A percentile compares a stretch with the other conserved stretches of the same genome.
phyloP scores from a whole-genome alignment of 2,329 filamentous ascomycete species.

The Penicillium verrucosum region DNA sequence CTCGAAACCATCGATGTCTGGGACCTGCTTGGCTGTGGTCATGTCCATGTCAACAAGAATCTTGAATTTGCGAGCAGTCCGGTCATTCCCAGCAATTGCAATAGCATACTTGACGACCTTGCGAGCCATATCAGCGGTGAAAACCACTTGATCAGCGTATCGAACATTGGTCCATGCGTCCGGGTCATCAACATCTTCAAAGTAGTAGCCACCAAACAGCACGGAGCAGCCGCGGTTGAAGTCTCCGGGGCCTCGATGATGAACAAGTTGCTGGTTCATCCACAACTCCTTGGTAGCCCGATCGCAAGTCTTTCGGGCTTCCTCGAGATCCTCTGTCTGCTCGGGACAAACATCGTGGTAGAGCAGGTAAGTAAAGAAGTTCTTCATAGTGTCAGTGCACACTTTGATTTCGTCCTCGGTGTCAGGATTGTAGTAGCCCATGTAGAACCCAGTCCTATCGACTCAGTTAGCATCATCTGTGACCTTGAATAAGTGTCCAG shows the following conservation, averaged over 20 bases:
- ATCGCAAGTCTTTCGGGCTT: conserved; percentile 65
- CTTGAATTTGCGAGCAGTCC: conserved; percentile 40
- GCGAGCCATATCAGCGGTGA: conserved; percentile 47
- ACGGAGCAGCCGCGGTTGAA: conserved; percentile 76
- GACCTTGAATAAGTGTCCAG: not conserved
- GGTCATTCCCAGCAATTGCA: conserved; percentile 42
- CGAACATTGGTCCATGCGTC: conserved; percentile 2
- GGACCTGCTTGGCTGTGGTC: conserved; percentile 43
- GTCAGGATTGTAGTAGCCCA: conserved; percentile 56
- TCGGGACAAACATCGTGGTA: conserved; percentile 85
- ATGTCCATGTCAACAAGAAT: conserved; percentile 32
- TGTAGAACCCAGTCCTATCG: conserved; percentile 55
- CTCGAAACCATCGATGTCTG: conserved; percentile 59
- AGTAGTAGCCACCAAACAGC: conserved; percentile 60
- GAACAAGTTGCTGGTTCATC: conserved; percentile 52
- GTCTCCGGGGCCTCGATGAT: conserved; percentile 61
- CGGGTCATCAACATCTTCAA: conserved; percentile 41
- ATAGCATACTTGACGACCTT: conserved; percentile 52
- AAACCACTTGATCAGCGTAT: conserved; percentile 3
- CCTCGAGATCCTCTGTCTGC: conserved; percentile 63
- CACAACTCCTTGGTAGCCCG: conserved; percentile 65
- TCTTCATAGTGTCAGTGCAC: conserved; percentile 67
- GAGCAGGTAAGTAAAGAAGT: conserved; percentile 85
- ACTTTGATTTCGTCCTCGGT: conserved; percentile 53
- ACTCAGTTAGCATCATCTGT: not conserved